A percentile compares a stretch with the other conserved stretches of the same genome.
Evolutionary conservation across 1,284 basidiomycete species (phyloP).

Genomic region (Ceraceosorus guamensis): DNA sequence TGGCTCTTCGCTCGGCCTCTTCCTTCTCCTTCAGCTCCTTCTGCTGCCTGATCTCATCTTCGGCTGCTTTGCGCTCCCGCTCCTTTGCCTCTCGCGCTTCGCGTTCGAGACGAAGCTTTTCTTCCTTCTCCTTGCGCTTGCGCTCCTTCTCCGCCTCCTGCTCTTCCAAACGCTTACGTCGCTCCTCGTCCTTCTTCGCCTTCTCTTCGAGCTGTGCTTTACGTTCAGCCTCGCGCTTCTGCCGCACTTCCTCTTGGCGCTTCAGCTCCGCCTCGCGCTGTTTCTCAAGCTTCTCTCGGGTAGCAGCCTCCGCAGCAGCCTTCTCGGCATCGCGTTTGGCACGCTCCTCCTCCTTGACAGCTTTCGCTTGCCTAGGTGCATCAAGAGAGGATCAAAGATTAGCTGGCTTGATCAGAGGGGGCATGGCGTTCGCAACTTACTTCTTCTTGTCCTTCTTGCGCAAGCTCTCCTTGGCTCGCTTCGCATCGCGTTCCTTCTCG

Average conservation of each 20-base stretch:
- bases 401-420: not conserved
- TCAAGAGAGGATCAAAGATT: not conserved
- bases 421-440: constrained; percentile 51
- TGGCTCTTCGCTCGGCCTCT: constrained; percentile 31
- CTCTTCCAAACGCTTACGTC: constrained; percentile 53
- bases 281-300: constrained; percentile 61
- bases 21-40: constrained; percentile 16
- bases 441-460: constrained; percentile 98
- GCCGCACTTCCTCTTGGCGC: constrained; percentile 65
- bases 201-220: constrained; percentile 67
- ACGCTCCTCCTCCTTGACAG: constrained; percentile 77
- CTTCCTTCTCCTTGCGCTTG: constrained; percentile 61
- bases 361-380: constrained; percentile 67
- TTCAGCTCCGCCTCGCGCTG: constrained; percentile 53
- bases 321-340: constrained; percentile 65
- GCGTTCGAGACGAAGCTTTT: constrained; percentile 58
- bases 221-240: constrained; percentile 52
- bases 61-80: constrained; percentile 40
- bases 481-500: constrained; percentile 75
- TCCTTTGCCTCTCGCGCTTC: constrained; percentile 19
- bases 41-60: constrained; percentile 51
- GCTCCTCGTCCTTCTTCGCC: constrained; percentile 52
- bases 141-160: constrained; percentile 56
- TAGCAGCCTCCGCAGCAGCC: constrained; percentile 52
- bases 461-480: constrained; percentile 91